Evolutionary conservation across 108 stramenopile genomes (phyloP).

Genomic region (Halocafeteria seosinensis): DNA sequence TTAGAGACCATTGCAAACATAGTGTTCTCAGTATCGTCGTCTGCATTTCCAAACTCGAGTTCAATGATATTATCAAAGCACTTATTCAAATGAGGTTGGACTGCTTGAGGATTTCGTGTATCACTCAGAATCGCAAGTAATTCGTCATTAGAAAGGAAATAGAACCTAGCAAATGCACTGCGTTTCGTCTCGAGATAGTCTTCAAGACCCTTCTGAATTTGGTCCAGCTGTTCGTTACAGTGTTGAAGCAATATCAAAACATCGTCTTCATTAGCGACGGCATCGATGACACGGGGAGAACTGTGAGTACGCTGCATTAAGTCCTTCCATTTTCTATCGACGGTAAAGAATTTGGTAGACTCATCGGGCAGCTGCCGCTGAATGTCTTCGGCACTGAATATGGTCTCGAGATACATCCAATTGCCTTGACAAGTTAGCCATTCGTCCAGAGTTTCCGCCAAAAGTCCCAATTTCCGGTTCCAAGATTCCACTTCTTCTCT

Average conservation of each 20-base stretch:
- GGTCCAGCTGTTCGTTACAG: constrained; percentile 29
- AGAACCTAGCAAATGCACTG: constrained; percentile 38
- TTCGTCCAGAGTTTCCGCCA: constrained; percentile 44
- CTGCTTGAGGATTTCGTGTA: constrained; percentile 39
- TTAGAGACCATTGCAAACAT: constrained; percentile 29
- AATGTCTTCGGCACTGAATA: constrained; percentile 47
- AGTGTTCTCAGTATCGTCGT: constrained; percentile 6
- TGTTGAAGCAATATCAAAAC: constrained; percentile 5
- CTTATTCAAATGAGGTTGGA: constrained; percentile 47
- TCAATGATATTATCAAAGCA: constrained; percentile 47
- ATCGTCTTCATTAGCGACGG: constrained; percentile 11
- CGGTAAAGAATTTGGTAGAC: constrained; percentile 31
- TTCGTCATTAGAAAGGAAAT: constrained; percentile 43
- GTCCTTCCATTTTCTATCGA: constrained; percentile 37
- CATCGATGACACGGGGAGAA: constrained; percentile 25
- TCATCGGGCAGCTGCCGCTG: constrained; percentile 50
- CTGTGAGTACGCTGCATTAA: constrained; percentile 22
- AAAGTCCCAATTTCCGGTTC: constrained; percentile 31
- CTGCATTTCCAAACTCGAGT: constrained; percentile 27
- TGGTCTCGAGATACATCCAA: constrained; percentile 51
- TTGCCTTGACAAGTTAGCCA: constrained; percentile 38
- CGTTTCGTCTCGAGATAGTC: constrained; percentile 44
- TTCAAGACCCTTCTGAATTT: constrained; percentile 42
- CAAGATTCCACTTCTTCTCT: constrained; percentile 35
- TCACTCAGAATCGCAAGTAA: constrained; percentile 41